phyloP scores from a whole-genome alignment of 257 asterid genomes.

The Ajuga chamaepitys region DNA sequence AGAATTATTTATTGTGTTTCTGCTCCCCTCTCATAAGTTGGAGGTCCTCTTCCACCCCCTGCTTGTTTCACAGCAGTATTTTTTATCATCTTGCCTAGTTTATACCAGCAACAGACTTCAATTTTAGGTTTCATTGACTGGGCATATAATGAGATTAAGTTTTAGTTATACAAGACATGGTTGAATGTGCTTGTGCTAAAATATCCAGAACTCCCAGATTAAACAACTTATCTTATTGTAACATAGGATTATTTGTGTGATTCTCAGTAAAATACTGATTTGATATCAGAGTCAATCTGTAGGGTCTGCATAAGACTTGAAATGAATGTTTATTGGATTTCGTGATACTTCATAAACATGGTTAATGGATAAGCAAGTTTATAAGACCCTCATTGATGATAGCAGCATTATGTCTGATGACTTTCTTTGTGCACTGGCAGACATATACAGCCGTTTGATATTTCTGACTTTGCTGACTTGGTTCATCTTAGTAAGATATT shows the following conservation, averaged over 20 bases:
- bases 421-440: not conserved
- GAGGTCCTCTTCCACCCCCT: constrained; percentile 1
- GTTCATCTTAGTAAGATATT: not conserved
- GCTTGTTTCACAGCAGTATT: not conserved
- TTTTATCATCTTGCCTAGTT: constrained; percentile 8
- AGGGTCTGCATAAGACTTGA: not conserved
- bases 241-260: not conserved
- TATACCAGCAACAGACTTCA: not conserved
- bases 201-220: not conserved
- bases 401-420: not conserved
- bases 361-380: not conserved
- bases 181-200: not conserved
- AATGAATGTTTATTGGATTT: not conserved
- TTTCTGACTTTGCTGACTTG: not conserved
- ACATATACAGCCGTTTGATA: not conserved
- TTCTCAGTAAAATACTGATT: not conserved
- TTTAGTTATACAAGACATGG: not conserved
- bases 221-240: not conserved
- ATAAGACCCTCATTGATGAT: not conserved
- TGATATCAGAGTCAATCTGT: not conserved
- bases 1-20: constrained; percentile 4
- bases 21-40: constrained; percentile 1
- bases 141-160: not conserved
- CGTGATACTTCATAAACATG: not conserved
- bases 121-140: not conserved